These are phyloP conservation scores for Vicia villosa DNA, from an alignment of 306 rosid genomes.

Conservation along the genomic window DNA sequence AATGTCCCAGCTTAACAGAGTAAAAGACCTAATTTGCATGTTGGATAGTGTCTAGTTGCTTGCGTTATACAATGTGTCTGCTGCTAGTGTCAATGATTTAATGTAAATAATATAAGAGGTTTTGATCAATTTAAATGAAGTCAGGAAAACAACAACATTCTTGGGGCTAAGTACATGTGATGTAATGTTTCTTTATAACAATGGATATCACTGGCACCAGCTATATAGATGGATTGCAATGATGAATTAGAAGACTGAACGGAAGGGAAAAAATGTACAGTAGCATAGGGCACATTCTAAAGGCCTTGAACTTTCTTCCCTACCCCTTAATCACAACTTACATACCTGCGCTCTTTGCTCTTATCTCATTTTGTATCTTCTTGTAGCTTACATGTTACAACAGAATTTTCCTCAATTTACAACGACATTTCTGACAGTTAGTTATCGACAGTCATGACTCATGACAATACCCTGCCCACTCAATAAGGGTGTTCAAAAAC, in stretches of 20 bases:
- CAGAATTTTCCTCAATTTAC: not conserved
- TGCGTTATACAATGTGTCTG: not conserved
- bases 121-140: slow-evolving; percentile 24
- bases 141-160: not conserved
- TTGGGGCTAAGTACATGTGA: not conserved
- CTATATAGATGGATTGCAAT: not conserved
- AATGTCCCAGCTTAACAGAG: slow-evolving; percentile 8
- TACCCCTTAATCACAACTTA: not conserved
- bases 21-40: slow-evolving; percentile 26
- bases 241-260: not conserved
- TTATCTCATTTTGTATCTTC: slow-evolving; percentile 15
- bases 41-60: not conserved
- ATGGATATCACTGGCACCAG: not conserved
- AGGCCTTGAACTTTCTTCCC: not conserved
- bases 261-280: not conserved
- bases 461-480: not conserved
- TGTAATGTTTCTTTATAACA: not conserved
- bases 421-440: not conserved
- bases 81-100: slow-evolving; percentile 15
- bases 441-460: not conserved
- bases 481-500: not conserved
- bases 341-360: not conserved
- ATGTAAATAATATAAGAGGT: not conserved
- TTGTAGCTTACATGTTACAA: not conserved
- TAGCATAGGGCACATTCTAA: slow-evolving; percentile 1